These are phyloP conservation scores for Ajuga chamaepitys DNA, from an alignment of 257 asterid genomes.

Conservation along the genomic window DNA sequence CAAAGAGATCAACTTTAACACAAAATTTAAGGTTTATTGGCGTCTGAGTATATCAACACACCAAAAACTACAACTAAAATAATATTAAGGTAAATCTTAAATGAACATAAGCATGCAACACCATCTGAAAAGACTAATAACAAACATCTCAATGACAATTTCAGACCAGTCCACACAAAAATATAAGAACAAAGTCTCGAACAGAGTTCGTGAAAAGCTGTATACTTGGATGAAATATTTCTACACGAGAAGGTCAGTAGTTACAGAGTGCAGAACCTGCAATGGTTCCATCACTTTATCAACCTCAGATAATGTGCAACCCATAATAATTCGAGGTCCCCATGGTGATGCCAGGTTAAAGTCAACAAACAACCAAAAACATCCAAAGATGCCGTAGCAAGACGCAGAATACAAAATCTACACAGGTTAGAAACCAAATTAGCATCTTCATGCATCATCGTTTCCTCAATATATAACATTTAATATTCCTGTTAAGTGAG, in stretches of 20 bases:
- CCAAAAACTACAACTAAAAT: slow-evolving; percentile 1
- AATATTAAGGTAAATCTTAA: not conserved
- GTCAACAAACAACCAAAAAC: no score
- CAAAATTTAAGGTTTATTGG: slow-evolving; percentile 15
- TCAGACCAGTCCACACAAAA: not conserved
- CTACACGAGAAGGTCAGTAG: not conserved
- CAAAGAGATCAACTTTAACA: slow-evolving; percentile 26
- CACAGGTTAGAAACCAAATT: not conserved
- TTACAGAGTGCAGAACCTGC: not conserved
- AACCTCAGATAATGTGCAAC: not conserved
- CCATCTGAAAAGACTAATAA: not conserved
- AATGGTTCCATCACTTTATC: not conserved
- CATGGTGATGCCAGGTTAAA: no score
- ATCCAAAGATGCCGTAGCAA: not conserved
- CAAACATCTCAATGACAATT: not conserved
- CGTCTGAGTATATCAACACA: not conserved
- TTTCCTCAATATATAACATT: not conserved
- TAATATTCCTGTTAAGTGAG: not conserved
- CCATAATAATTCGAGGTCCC: not conserved
- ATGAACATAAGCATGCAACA: not conserved
- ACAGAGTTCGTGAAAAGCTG: no score
- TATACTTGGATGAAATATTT: not conserved
- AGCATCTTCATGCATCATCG: not conserved
- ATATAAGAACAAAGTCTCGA: no score
- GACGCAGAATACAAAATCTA: not conserved